phyloP scores from a whole-genome alignment of 495 filamentous ascomycete genomes.

The Penicillium diatomitis region DNA sequence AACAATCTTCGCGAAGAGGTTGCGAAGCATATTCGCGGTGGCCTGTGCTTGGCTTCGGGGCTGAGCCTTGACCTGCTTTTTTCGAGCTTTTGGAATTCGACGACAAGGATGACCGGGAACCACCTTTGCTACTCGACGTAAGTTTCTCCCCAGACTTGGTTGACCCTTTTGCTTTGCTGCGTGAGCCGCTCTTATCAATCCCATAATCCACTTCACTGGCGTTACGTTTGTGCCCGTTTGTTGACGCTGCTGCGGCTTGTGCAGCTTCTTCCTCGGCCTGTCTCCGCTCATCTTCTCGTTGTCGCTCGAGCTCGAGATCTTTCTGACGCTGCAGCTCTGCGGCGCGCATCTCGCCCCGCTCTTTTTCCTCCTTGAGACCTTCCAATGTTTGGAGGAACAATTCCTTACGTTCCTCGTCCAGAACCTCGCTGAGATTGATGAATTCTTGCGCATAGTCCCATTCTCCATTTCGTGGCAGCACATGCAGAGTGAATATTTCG shows the following conservation, averaged over 20 bases:
- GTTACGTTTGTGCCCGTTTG: constrained; percentile 42
- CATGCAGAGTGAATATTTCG: constrained; percentile 88
- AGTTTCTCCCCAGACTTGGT: constrained; percentile 21
- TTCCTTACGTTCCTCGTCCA: constrained; percentile 89
- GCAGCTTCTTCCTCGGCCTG: constrained; percentile 51
- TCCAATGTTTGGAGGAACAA: constrained; percentile 66
- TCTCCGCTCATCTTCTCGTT: constrained; percentile 47
- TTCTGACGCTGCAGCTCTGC: constrained; percentile 49
- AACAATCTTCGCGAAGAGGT: constrained; percentile 52
- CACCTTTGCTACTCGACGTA: constrained; percentile 17
- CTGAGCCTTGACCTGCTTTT: constrained; percentile 29
- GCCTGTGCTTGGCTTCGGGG: constrained; percentile 24
- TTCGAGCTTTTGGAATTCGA: constrained; percentile 31
- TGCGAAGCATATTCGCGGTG: constrained; percentile 44
- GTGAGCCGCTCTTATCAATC: constrained; percentile 37
- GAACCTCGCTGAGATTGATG: constrained; percentile 68
- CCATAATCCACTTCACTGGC: constrained; percentile 47
- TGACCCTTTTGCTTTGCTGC: constrained; percentile 25
- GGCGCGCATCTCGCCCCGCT: constrained; percentile 62
- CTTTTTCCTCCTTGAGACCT: constrained; percentile 53
- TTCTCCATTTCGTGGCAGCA: constrained; percentile 80
- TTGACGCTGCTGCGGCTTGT: constrained; percentile 25
- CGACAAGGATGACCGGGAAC: constrained; percentile 24
- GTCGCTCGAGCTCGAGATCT: constrained; percentile 51
- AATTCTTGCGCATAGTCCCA: constrained; percentile 94